Percentiles rank a stretch among this genome's conserved stretches.
These are phyloP conservation scores for Raffaelea albimanens DNA, from an alignment of 2,329 filamentous ascomycete species.

Conservation along the genomic window DNA sequence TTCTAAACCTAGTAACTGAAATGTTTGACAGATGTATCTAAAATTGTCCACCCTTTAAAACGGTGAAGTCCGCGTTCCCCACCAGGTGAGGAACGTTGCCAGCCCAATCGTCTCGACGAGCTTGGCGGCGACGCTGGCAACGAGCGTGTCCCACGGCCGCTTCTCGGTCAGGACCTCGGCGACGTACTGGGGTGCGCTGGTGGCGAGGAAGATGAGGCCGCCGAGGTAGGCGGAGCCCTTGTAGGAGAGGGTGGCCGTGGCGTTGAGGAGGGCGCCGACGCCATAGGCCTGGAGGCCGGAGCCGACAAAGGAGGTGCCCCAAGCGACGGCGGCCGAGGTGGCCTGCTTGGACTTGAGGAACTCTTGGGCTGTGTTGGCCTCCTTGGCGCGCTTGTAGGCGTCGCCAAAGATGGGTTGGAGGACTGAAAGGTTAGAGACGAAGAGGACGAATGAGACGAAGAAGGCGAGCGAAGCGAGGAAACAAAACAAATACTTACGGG, in stretches of 20 bases:
- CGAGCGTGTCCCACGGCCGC: slow-evolving; percentile 81
- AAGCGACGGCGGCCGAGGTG: slow-evolving; percentile 74
- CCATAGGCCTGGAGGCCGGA: slow-evolving; percentile 85
- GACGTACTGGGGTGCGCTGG: slow-evolving; percentile 81
- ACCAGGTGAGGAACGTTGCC: slow-evolving; percentile 89
- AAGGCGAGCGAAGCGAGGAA: background rate
- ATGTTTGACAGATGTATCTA: background rate
- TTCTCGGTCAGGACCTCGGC: slow-evolving; percentile 84
- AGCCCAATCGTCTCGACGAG: slow-evolving; percentile 89
- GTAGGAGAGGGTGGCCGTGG: slow-evolving; percentile 89
- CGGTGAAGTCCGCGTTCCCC: slow-evolving; percentile 90
- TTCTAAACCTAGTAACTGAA: background rate
- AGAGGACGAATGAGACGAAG: background rate
- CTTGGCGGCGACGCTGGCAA: slow-evolving; percentile 74
- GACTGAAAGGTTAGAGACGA: slow-evolving; percentile 31
- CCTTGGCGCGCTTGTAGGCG: slow-evolving; percentile 86
- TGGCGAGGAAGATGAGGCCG: slow-evolving; percentile 82
- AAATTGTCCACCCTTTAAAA: slow-evolving; percentile 58
- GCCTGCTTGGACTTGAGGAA: slow-evolving; percentile 92
- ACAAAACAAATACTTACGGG: slow-evolving; percentile 27
- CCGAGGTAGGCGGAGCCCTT: slow-evolving; percentile 96
- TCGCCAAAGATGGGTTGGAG: slow-evolving; percentile 86
- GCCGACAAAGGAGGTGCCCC: slow-evolving; percentile 83
- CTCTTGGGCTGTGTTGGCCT: slow-evolving; percentile 90
- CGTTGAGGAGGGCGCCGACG: slow-evolving; percentile 84